Evolutionary conservation across 1,139 yeast genomes (phyloP).

Genomic region (Saccharomyces hybrid): DNA sequence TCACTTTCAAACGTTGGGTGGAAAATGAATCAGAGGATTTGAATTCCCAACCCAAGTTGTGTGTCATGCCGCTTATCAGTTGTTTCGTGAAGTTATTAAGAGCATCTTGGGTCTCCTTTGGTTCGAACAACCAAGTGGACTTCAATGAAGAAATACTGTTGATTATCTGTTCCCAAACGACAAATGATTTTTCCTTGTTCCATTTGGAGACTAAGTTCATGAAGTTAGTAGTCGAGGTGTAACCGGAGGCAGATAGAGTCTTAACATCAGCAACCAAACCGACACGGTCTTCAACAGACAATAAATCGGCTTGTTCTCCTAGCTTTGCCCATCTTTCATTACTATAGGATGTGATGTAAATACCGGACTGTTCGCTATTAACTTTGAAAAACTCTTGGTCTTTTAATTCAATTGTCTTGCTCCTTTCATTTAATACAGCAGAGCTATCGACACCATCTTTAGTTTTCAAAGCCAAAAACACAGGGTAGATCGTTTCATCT

Average conservation of each 20-base stretch:
- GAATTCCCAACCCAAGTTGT: conserved; percentile 65
- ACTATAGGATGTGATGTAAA: conserved; percentile 73
- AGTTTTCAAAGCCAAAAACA: conserved; percentile 71
- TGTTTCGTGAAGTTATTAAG: conserved; percentile 53
- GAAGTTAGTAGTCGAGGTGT: conserved; percentile 57
- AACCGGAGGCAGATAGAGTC: conserved; percentile 66
- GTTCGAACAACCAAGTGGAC: conserved; percentile 66
- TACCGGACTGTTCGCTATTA: conserved; percentile 77
- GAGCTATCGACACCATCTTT: conserved; percentile 58
- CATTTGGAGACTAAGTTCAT: conserved; percentile 59
- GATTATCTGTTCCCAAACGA: conserved; percentile 72
- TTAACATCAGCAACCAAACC: conserved; percentile 81
- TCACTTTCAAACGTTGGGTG: conserved; percentile 66
- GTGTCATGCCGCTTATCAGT: conserved; percentile 52
- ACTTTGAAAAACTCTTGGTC: conserved; percentile 54
- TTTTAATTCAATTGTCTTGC: conserved; percentile 41
- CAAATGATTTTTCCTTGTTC: conserved; percentile 61
- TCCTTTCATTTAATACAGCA: conserved; percentile 49
- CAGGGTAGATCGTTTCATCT: conserved; percentile 68
- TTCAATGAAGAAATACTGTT: conserved; percentile 48
- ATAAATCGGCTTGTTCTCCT: conserved; percentile 64
- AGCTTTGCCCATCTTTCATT: conserved; percentile 67
- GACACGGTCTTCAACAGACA: conserved; percentile 76
- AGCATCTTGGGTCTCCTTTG: conserved; percentile 46
- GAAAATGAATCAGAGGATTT: conserved; percentile 56